Conservation (phyloP, 768 basidiomycete species). For the Lactarius sp. region DNA sequence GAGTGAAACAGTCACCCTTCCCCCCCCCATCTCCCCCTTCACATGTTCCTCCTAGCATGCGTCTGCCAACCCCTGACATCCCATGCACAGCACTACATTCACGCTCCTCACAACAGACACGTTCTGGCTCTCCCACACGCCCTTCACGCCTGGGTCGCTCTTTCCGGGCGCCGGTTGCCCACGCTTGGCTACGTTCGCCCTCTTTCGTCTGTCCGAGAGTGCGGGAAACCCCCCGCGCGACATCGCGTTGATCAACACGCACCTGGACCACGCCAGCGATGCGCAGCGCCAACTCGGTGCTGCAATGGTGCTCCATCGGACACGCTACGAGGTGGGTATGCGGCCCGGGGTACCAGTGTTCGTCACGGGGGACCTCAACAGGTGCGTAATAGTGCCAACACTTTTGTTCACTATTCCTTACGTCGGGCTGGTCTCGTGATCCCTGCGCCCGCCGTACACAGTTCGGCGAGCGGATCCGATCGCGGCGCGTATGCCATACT, state of each 20-base stretch:
- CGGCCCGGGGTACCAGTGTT: slow-evolving; percentile 37
- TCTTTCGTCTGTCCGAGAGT: slow-evolving; percentile 32
- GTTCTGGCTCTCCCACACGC: slow-evolving; percentile 56
- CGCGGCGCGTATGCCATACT: slow-evolving; percentile 49
- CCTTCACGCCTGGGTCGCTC: slow-evolving; percentile 42
- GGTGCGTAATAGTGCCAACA: not conserved
- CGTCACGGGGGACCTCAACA: slow-evolving; percentile 52
- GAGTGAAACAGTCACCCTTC: slow-evolving; percentile 27
- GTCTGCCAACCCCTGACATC: not conserved
- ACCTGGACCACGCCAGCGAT: slow-evolving; percentile 52
- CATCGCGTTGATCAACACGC: slow-evolving; percentile 47
- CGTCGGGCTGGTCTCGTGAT: not conserved
- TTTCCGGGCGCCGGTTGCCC: slow-evolving; percentile 48
- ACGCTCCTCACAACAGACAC: slow-evolving; percentile 40
- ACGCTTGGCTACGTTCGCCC: slow-evolving; percentile 46
- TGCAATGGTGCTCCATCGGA: slow-evolving; percentile 47
- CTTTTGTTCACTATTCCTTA: no score
- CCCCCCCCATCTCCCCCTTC: not conserved
- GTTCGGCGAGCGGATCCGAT: slow-evolving; percentile 40
- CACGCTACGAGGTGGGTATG: slow-evolving; percentile 42
- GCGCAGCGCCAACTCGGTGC: slow-evolving; percentile 47
- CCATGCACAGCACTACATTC: slow-evolving; percentile 32
- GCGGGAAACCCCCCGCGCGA: slow-evolving; percentile 8
- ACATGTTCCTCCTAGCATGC: not conserved
- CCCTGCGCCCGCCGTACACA: slow-evolving; percentile 19